Conservation (phyloP, 129 eudicot species). For the Escallonia rubra region DNA sequence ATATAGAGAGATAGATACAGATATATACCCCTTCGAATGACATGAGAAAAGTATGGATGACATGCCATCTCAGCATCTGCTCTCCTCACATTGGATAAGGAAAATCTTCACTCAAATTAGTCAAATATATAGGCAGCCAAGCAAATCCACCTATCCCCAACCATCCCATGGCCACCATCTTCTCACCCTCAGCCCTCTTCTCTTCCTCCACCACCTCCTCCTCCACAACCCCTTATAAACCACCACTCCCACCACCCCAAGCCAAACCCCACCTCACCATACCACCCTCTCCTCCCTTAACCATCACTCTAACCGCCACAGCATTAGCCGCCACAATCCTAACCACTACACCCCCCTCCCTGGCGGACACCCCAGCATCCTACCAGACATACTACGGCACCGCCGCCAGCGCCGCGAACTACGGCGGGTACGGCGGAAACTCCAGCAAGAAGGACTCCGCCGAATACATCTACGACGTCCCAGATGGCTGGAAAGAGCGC, state of each 20-base stretch:
- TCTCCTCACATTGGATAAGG: conserved; percentile 19
- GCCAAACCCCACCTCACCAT: conserved; percentile 37
- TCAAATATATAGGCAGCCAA: conserved; percentile 24
- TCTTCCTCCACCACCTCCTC: conserved; percentile 48
- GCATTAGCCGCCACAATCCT: conserved; percentile 44
- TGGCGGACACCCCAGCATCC: conserved; percentile 35
- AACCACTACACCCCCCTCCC: conserved; percentile 39
- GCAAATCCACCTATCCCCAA: conserved; percentile 22
- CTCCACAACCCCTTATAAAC: conserved; percentile 25
- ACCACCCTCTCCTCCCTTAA: conserved; percentile 38
- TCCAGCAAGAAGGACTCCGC: conserved; percentile 81
- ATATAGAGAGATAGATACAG: too few relatives aligned
- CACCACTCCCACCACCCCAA: conserved; percentile 24
- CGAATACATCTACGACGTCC: conserved; percentile 88
- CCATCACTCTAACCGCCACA: conserved; percentile 48
- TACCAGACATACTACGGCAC: conserved; percentile 84
- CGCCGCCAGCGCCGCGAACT: conserved; percentile 92
- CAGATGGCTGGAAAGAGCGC: conserved; percentile 90
- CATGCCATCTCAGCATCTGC: neutral
- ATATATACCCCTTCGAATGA: too few relatives aligned
- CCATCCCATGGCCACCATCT: conserved; percentile 71
- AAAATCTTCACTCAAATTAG: conserved; percentile 21
- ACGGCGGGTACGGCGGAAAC: conserved; percentile 97
- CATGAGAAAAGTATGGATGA: too few relatives aligned
- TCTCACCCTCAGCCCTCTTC: conserved; percentile 84